Evolutionary conservation across 495 filamentous ascomycete species (phyloP).

Genomic region (Choiromyces venosus): DNA sequence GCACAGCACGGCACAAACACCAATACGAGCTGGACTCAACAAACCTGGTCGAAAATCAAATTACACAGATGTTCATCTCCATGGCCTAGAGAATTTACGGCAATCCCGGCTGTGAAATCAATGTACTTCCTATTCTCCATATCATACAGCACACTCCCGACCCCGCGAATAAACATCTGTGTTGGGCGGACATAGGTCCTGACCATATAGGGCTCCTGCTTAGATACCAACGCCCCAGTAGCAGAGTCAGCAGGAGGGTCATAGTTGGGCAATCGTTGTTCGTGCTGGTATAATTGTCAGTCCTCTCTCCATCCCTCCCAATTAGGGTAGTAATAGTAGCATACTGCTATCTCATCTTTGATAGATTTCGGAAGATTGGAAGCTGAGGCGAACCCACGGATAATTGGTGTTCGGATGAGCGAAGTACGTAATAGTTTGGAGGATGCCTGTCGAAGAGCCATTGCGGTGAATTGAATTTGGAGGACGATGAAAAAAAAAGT

Average conservation of each 20-base stretch:
- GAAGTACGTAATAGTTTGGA: slow-evolving; percentile 10
- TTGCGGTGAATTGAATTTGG: slow-evolving; percentile 9
- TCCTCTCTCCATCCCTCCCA: background rate
- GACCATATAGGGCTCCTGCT: slow-evolving; percentile 80
- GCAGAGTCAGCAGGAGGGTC: slow-evolving; percentile 74
- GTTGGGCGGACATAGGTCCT: slow-evolving; percentile 89
- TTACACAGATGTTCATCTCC: slow-evolving; percentile 64
- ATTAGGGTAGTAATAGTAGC: background rate
- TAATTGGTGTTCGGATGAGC: slow-evolving; percentile 11
- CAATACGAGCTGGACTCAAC: slow-evolving; percentile 8
- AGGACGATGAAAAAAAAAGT: background rate
- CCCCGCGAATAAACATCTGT: slow-evolving; percentile 79
- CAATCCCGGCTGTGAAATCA: slow-evolving; percentile 93
- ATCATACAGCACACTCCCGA: slow-evolving; percentile 84
- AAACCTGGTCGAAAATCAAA: slow-evolving; percentile 69
- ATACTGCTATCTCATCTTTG: slow-evolving; percentile 24
- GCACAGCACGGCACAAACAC: background rate
- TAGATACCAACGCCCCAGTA: slow-evolving; percentile 65
- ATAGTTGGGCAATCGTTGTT: slow-evolving; percentile 61
- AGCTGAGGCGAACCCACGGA: slow-evolving; percentile 1
- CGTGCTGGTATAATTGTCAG: slow-evolving; percentile 49
- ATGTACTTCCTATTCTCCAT: slow-evolving; percentile 81
- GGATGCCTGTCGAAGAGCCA: slow-evolving; percentile 13
- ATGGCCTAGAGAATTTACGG: slow-evolving; percentile 88
- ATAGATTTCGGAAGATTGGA: slow-evolving; percentile 12